Base-by-base conservation (phyloP, 345 rosid genomes). In the Arabis alpina region DNA sequence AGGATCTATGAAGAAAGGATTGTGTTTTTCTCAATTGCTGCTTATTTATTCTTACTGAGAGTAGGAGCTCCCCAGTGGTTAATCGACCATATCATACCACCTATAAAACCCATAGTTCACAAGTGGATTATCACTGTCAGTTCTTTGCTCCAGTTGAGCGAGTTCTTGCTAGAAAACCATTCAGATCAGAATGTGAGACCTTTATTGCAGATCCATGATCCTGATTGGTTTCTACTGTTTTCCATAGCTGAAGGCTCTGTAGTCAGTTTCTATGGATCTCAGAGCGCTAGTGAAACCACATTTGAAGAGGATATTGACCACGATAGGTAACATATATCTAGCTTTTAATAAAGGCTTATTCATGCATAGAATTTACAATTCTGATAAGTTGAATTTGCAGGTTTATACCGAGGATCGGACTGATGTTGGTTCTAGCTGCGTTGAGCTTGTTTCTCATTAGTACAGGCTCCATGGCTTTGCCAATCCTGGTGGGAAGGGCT, bases 141-240 rank as follows among this genome's bases (percentile, higher is more conserved):
- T 49, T 69, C 64, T 8, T 47, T 43, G 64, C 73, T 69, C 24
- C 24, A 49, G 2, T 57, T 69, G 54, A 69, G n/a, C 6, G 65
- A 30, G 9, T 69, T 69, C 73, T 69, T 69, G 28, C 66, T 69
- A 3, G 55, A 2, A 69, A 59, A 44, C 66, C 54, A 32, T 16
- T 49, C 12, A 16, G 23, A 13, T 27, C 48, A 59, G n/a, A 69
- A 56, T 36, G 66, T 25, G 24, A 60, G 51, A 60, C 65, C 51
- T 4, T 42, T 60, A 24, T 41, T 27, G 30, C 30, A 27, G 30
- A 27, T 27, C 30, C 30, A 27, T 27, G 30, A 3, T 27, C n/a
- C n/a, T n/a, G 30, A 27, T 2, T 27, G 30, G 30, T 27, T 2
- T 19, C 34, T 45, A 44, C 10, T 45, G 43, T 23, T 2, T 57